Conservation (phyloP, 2,329 filamentous ascomycete genomes). For the Neoarthrinium moseri region DNA sequence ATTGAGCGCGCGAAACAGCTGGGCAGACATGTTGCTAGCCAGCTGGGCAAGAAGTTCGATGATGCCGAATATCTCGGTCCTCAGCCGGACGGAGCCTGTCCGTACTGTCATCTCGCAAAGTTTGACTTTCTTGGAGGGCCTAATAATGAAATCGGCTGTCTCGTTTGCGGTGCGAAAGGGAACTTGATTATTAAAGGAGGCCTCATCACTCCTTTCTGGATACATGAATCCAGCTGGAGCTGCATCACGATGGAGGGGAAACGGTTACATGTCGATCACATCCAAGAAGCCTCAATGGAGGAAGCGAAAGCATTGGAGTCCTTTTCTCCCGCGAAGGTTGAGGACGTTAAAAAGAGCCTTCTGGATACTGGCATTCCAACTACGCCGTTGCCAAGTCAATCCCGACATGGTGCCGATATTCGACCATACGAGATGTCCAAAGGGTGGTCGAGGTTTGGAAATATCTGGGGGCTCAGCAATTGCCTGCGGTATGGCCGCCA, state of each 20-base stretch:
- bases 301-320: not conserved
- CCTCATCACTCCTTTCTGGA: not conserved
- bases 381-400: not conserved
- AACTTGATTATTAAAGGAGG: not conserved
- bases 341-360: not conserved
- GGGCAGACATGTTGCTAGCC: conserved; percentile 3
- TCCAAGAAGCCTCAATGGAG: not conserved
- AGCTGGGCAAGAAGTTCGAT: conserved; percentile 3
- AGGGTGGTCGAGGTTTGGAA: too few species aligned
- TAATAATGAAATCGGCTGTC: not conserved
- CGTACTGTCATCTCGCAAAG: conserved; percentile 5
- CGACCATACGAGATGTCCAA: too few species aligned
- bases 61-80: conserved; percentile 1
- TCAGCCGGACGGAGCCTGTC: not conserved
- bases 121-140: conserved; percentile 1
- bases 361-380: not conserved
- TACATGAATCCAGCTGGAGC: not conserved
- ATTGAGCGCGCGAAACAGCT: conserved; percentile 2
- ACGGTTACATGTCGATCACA: not conserved
- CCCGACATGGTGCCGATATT: too few species aligned
- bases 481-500: too few species aligned
- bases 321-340: not conserved
- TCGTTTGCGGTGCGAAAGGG: not conserved
- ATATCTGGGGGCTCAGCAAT: too few species aligned
- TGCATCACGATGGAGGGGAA: conserved; percentile 8